A percentile compares a stretch with the other conserved stretches of the same genome.
These are phyloP conservation scores for Wickerhamomyces bisporus DNA, from an alignment of 805 yeast species.

Conservation along the genomic window DNA sequence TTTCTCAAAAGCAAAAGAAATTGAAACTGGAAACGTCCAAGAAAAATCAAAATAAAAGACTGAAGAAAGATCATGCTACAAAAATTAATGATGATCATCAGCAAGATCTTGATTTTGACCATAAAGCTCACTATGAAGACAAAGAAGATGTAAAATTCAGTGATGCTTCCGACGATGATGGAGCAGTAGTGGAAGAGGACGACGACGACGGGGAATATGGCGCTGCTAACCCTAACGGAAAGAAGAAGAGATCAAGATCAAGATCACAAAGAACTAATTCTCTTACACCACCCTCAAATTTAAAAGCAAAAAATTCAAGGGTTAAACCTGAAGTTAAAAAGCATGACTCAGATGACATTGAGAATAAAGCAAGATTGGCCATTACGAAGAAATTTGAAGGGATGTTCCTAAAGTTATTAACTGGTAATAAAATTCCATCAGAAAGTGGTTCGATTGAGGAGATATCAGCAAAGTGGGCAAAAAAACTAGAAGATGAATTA, in stretches of 20 bases:
- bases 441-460: slow-evolving; percentile 28
- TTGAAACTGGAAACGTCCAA: background rate
- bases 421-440: slow-evolving; percentile 23
- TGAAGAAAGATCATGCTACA: slow-evolving; percentile 1
- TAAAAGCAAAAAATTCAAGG: slow-evolving; percentile 4
- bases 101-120: slow-evolving; percentile 11
- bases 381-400: slow-evolving; percentile 42
- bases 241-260: slow-evolving; percentile 1
- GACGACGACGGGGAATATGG: slow-evolving; percentile 2
- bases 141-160: slow-evolving; percentile 5
- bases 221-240: background rate
- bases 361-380: slow-evolving; percentile 29
- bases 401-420: slow-evolving; percentile 44
- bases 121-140: slow-evolving; percentile 11
- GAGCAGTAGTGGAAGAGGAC: slow-evolving; percentile 4
- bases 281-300: background rate
- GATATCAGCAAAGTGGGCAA: slow-evolving; percentile 41
- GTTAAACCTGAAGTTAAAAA: slow-evolving; percentile 2
- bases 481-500: slow-evolving; percentile 47
- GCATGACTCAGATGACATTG: slow-evolving; percentile 7
- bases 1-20: slow-evolving; percentile 5
- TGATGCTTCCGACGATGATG: slow-evolving; percentile 8
- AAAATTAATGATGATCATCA: slow-evolving; percentile 2
- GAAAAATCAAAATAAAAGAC: background rate
- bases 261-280: slow-evolving; percentile 1